Conservation (phyloP, 1,139 yeast genomes). For the Scheffersomyces segobiensis region DNA sequence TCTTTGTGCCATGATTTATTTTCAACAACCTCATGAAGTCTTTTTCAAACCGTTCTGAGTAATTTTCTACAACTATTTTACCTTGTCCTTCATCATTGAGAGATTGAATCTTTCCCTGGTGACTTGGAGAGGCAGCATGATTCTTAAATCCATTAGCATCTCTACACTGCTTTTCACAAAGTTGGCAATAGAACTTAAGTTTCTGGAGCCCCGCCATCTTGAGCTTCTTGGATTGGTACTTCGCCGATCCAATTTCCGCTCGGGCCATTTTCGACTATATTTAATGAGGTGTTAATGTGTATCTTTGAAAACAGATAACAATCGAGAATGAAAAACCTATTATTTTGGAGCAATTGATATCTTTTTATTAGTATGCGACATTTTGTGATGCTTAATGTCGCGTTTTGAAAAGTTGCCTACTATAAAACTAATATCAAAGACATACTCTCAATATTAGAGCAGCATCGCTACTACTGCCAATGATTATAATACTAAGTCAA, state of each 20-base stretch:
- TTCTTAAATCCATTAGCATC: constrained; percentile 95
- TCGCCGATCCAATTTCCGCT: constrained; percentile 84
- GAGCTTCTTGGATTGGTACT: constrained; percentile 72
- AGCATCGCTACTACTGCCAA: background rate
- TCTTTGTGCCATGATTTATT: constrained; percentile 78
- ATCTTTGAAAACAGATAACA: background rate
- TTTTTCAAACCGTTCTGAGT: constrained; percentile 56
- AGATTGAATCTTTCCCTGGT: constrained; percentile 51
- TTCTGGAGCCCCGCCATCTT: constrained; percentile 85
- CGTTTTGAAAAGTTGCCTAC: background rate
- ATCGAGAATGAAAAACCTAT: too few relatives aligned
- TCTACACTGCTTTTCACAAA: constrained; percentile 89
- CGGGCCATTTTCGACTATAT: constrained; percentile 15
- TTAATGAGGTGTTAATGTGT: background rate
- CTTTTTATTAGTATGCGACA: background rate
- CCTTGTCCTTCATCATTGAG: constrained; percentile 40
- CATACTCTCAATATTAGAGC: background rate
- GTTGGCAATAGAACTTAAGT: constrained; percentile 85
- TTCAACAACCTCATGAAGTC: constrained; percentile 68
- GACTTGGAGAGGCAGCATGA: constrained; percentile 79
- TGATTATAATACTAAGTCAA: background rate
- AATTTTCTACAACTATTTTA: constrained; percentile 53
- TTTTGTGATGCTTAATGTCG: background rate
- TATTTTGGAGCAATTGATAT: background rate
- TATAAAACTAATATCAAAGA: background rate